A percentile compares a stretch with the other conserved stretches of the same genome.
phyloP scores from a whole-genome alignment of 805 yeast genomes.

The Debaryomyces castellii region DNA sequence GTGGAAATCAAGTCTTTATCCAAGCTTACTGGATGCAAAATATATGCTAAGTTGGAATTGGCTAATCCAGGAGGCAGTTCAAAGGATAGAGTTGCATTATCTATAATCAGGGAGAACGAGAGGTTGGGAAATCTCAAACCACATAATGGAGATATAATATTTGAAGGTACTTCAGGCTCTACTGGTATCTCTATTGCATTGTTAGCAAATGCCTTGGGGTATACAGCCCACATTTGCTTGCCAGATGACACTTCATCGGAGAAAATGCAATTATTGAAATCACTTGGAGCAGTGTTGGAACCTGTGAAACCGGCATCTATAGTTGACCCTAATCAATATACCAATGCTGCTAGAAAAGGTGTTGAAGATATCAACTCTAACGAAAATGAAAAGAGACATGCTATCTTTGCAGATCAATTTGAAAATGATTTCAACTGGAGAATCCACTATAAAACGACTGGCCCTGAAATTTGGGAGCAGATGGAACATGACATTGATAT shows the following conservation, averaged over 20 bases:
- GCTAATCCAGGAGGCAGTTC: conserved; percentile 94
- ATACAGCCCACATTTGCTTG: conserved; percentile 86
- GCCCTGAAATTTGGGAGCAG: conserved; percentile 71
- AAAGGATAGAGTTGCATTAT: conserved; percentile 89
- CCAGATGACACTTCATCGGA: conserved; percentile 93
- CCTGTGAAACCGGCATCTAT: conserved; percentile 93
- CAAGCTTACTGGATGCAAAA: conserved; percentile 69
- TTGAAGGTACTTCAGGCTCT: conserved; percentile 96
- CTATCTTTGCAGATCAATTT: conserved; percentile 92
- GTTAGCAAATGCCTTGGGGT: conserved; percentile 86
- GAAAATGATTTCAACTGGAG: conserved; percentile 92
- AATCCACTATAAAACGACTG: conserved; percentile 78
- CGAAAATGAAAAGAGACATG: conserved; percentile 41
- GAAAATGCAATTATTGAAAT: conserved; percentile 66
- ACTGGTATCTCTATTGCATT: conserved; percentile 94
- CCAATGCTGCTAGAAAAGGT: conserved; percentile 75
- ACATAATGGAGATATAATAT: conserved; percentile 66
- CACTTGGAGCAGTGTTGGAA: conserved; percentile 80
- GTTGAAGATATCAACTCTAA: conserved; percentile 53
- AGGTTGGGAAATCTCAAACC: conserved; percentile 54
- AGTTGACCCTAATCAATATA: conserved; percentile 91
- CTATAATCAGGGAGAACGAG: conserved; percentile 75
- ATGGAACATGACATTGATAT: conserved; percentile 63
- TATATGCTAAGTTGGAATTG: conserved; percentile 84
- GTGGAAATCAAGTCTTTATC: conserved; percentile 73